phyloP scores from a whole-genome alignment of 345 rosid genomes.

The Nasturtium officinale region DNA sequence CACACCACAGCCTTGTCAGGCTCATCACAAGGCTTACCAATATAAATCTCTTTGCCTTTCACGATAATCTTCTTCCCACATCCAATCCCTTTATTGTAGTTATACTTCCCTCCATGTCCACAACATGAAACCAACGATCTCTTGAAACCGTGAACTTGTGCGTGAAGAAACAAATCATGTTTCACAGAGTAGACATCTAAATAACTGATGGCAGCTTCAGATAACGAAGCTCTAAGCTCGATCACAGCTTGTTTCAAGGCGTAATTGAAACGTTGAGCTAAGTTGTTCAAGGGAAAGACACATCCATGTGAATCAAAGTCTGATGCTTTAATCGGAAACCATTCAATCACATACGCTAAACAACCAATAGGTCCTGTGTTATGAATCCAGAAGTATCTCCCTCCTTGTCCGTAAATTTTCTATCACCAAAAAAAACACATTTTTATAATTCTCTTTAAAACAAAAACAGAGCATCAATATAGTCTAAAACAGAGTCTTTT shows the following conservation, averaged over 20 bases:
- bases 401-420: slow-evolving; percentile 63
- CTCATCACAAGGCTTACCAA: slow-evolving; percentile 53
- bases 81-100: slow-evolving; percentile 52
- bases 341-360: slow-evolving; percentile 59
- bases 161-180: slow-evolving; percentile 49
- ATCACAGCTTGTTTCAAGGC: slow-evolving; percentile 49
- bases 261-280: slow-evolving; percentile 59
- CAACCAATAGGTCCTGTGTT: slow-evolving; percentile 78
- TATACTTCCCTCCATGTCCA: slow-evolving; percentile 82
- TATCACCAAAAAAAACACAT: slow-evolving; percentile 20
- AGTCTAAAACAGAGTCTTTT: background rate
- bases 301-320: slow-evolving; percentile 67
- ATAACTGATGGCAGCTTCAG: slow-evolving; percentile 56
- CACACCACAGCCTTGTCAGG: slow-evolving; percentile 42
- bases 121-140: slow-evolving; percentile 67
- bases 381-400: slow-evolving; percentile 76
- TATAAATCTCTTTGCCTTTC: slow-evolving; percentile 51
- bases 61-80: slow-evolving; percentile 57
- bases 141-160: slow-evolving; percentile 60
- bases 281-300: slow-evolving; percentile 55
- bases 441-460: background rate
- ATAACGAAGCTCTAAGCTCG: slow-evolving; percentile 50
- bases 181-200: slow-evolving; percentile 65
- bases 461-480: slow-evolving; percentile 7
- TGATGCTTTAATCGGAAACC: slow-evolving; percentile 49